A percentile compares a stretch with the other conserved stretches of the same genome.
Evolutionary conservation across 2,329 filamentous ascomycete genomes (phyloP).

Genomic region (Botryotinia calthae): DNA sequence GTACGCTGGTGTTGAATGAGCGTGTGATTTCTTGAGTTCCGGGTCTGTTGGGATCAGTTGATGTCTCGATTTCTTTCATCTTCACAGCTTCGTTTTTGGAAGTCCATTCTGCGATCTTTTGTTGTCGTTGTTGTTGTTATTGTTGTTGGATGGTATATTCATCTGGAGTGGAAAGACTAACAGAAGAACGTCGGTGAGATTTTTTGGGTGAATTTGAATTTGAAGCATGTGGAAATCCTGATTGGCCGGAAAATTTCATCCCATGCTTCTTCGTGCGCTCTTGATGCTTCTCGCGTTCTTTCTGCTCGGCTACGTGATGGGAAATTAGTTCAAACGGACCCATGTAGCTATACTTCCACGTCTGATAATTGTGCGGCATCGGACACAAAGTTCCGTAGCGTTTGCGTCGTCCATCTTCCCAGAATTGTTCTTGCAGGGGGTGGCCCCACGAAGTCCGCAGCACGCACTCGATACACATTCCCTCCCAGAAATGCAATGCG

Average conservation of each 20-base stretch:
- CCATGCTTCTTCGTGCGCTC: not conserved
- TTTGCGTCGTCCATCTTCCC: not conserved
- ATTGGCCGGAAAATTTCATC: not conserved
- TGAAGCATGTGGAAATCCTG: not conserved
- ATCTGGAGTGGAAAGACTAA: not conserved
- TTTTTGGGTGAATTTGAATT: not conserved
- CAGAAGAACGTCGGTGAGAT: not conserved
- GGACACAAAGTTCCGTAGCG: not conserved
- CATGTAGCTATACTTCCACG: not conserved
- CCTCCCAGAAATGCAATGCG: not conserved
- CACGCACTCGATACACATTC: not conserved
- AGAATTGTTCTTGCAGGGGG: not conserved
- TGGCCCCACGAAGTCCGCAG: not conserved
- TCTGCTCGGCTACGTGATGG: not conserved
- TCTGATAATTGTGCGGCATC: not conserved
- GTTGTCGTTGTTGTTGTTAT: not conserved
- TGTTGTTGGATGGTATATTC: not conserved
- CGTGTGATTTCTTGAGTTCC: not conserved
- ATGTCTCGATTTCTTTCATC: not conserved
- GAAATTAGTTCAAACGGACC: not conserved
- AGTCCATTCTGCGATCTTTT: not conserved
- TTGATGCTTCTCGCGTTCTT: not conserved
- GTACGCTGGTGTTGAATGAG: not conserved
- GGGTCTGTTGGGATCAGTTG: fast-evolving
- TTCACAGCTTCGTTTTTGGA: not conserved